Evolutionary conservation across 495 filamentous ascomycete species (phyloP).

Genomic region (Corynascus novoguineensis): DNA sequence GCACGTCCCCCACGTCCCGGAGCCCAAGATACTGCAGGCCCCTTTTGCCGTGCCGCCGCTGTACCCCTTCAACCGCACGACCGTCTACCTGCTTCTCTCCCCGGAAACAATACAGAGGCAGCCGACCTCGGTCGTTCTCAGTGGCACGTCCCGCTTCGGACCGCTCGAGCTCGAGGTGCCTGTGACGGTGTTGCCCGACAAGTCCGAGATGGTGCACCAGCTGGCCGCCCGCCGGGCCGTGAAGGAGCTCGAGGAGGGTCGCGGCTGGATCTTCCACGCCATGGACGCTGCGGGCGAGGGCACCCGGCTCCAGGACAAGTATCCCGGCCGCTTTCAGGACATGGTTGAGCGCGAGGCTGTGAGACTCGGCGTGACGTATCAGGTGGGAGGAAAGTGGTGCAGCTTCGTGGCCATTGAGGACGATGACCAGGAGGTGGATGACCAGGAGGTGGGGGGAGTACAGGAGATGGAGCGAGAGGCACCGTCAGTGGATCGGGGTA

Average conservation of each 20-base stretch:
- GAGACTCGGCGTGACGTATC: slow-evolving; percentile 55
- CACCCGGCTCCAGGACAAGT: slow-evolving; percentile 44
- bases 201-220: slow-evolving; percentile 59
- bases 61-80: slow-evolving; percentile 57
- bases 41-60: slow-evolving; percentile 58
- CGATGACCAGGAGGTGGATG: slow-evolving; percentile 20
- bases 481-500: too few relatives aligned
- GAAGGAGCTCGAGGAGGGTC: slow-evolving; percentile 60
- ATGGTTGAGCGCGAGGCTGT: slow-evolving; percentile 59
- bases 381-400: slow-evolving; percentile 62
- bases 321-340: slow-evolving; percentile 44
- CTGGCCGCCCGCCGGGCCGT: slow-evolving; percentile 63
- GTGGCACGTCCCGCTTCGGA: slow-evolving; percentile 47
- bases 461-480: too few relatives aligned
- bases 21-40: slow-evolving; percentile 55
- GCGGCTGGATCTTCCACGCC: slow-evolving; percentile 58
- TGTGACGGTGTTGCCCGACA: slow-evolving; percentile 42
- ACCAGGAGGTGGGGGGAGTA: not conserved
- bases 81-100: slow-evolving; percentile 57
- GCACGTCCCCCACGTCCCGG: slow-evolving; percentile 44
- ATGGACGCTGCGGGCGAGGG: slow-evolving; percentile 40
- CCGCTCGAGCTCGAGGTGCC: slow-evolving; percentile 59
- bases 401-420: slow-evolving; percentile 63
- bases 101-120: slow-evolving; percentile 39
- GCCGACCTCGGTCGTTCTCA: slow-evolving; percentile 53